These are phyloP conservation scores for Allomyces arbusculus DNA, from an alignment of 192 early-diverging fungal species.

Conservation along the genomic window DNA sequence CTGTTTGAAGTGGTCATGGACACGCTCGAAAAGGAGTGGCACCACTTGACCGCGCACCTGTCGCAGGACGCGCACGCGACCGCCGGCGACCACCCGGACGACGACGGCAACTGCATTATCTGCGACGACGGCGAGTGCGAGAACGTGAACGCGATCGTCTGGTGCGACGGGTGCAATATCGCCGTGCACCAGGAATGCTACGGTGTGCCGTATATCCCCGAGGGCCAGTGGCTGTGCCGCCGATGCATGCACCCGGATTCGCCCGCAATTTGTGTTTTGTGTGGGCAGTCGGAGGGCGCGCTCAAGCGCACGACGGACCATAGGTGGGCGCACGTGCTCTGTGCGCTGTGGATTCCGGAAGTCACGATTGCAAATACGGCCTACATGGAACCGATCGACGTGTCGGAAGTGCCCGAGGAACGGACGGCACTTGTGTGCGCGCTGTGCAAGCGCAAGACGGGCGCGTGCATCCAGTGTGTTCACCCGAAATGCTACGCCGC, in stretches of 20 bases:
- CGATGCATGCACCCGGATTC: conserved; percentile 92
- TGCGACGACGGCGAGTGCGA: conserved; percentile 98
- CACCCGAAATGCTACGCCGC: conserved; percentile 71
- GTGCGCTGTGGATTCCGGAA: conserved; percentile 95
- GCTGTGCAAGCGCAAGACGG: conserved; percentile 59
- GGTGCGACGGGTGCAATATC: conserved; percentile 97
- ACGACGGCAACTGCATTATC: conserved; percentile 77
- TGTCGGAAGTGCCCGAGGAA: conserved; percentile 71
- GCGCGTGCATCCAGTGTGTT: conserved; percentile 90
- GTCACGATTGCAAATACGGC: conserved; percentile 64
- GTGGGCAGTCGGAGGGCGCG: conserved; percentile 80
- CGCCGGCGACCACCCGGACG: conserved; percentile 14
- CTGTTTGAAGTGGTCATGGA: conserved; percentile 79
- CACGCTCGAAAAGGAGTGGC: conserved; percentile 90
- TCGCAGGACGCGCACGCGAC: not conserved
- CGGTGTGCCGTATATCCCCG: conserved; percentile 94
- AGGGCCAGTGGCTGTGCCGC: conserved; percentile 97
- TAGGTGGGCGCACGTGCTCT: conserved; percentile 88
- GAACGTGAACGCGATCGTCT: conserved; percentile 97
- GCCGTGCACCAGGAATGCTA: conserved; percentile 99
- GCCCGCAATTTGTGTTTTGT: conserved; percentile 73
- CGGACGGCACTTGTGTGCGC: conserved; percentile 76
- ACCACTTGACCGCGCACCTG: conserved; percentile 32
- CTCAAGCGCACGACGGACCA: conserved; percentile 87
- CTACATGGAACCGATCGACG: conserved; percentile 95